These are phyloP conservation scores for Amanita inopinata DNA, from an alignment of 768 basidiomycete species.

Conservation along the genomic window DNA sequence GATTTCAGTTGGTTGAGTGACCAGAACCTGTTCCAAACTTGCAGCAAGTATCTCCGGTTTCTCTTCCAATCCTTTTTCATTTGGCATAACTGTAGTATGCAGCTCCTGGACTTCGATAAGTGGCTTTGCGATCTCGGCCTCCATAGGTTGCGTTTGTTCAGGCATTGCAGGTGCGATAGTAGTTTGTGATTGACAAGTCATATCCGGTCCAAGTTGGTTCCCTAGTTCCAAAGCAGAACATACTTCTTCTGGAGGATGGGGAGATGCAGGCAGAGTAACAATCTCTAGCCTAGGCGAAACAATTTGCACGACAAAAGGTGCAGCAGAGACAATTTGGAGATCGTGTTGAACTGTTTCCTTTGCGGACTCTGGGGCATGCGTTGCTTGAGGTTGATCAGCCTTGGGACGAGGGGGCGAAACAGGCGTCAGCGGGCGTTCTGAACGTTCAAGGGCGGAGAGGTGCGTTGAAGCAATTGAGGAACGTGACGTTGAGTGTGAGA, in stretches of 20 bases:
- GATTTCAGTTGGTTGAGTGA: not conserved
- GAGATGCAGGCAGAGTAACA: not conserved
- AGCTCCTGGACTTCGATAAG: not conserved
- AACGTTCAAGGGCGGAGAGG: conserved; percentile 28
- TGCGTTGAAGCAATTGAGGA: conserved; percentile 50
- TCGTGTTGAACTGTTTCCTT: not conserved
- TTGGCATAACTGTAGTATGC: not conserved
- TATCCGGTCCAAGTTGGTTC: no score
- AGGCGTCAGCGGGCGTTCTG: conserved; percentile 11
- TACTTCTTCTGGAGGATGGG: conserved; percentile 1
- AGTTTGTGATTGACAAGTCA: no score
- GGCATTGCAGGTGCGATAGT: no score
- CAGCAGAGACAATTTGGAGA: not conserved
- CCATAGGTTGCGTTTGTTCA: no score
- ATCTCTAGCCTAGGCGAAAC: not conserved
- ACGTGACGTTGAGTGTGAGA: conserved; percentile 40
- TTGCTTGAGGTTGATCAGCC: conserved; percentile 2
- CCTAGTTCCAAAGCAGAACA: not conserved
- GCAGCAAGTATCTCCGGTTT: not conserved
- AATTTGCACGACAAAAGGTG: not conserved
- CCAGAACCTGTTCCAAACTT: not conserved
- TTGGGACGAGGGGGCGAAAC: conserved; percentile 7
- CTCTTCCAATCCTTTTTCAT: not conserved
- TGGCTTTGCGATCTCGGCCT: not conserved
- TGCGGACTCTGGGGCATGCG: not conserved